These are phyloP conservation scores for Linnemannia exigua DNA, from an alignment of 192 early-diverging fungal species.

Conservation along the genomic window DNA sequence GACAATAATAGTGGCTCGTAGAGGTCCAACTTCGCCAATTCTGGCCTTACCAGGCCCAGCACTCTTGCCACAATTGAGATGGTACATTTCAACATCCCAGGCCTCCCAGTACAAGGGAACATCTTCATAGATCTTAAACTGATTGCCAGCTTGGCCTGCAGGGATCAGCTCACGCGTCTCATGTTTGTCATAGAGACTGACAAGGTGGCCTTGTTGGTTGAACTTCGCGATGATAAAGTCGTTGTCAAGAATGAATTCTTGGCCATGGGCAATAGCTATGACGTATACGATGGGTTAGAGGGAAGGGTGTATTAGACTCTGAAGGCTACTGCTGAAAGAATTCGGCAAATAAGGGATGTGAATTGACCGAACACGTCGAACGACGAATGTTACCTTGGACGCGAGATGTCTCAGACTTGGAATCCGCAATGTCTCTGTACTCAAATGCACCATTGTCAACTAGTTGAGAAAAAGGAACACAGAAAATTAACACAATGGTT, in stretches of 20 bases:
- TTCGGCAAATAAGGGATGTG: not conserved
- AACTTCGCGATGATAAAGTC: constrained; percentile 78
- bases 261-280: constrained; percentile 28
- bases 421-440: constrained; percentile 22
- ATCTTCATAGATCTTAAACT: constrained; percentile 89
- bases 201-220: constrained; percentile 79
- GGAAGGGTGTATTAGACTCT: not conserved
- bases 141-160: constrained; percentile 75
- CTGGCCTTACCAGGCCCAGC: constrained; percentile 68
- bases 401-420: constrained; percentile 1
- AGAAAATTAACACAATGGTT: too few species aligned
- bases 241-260: constrained; percentile 80
- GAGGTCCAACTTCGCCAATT: constrained; percentile 80
- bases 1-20: constrained; percentile 81
- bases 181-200: constrained; percentile 73
- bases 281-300: not conserved
- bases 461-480: not conserved
- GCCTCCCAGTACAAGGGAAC: constrained; percentile 73
- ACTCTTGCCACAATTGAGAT: constrained; percentile 86
- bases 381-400: constrained; percentile 16
- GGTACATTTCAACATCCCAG: constrained; percentile 90
- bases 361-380: too few species aligned
- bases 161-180: constrained; percentile 70
- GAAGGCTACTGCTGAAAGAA: not conserved
- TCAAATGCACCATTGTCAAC: constrained; percentile 28